These are phyloP conservation scores for Stipa capillata DNA, from an alignment of 176 grass and related monocot species.

Conservation along the genomic window DNA sequence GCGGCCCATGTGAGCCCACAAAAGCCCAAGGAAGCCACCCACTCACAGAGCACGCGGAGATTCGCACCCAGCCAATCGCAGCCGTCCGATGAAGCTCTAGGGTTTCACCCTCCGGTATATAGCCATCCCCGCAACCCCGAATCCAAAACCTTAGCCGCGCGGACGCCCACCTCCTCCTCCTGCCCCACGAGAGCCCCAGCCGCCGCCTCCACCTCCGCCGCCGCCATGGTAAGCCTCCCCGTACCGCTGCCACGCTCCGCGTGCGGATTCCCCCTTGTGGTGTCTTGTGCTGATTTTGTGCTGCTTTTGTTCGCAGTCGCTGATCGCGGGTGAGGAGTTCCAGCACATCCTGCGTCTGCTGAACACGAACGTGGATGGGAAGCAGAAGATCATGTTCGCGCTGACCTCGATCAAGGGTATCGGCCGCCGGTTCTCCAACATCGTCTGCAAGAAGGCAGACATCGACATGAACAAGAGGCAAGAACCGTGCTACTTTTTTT, in stretches of 20 bases:
- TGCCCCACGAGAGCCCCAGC: neutral
- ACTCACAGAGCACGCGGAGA: neutral
- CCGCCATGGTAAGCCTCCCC: constrained; percentile 14
- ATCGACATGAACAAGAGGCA: constrained; percentile 94
- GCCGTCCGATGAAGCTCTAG: constrained; percentile 39
- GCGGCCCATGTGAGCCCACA: neutral
- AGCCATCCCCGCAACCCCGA: neutral
- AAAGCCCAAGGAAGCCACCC: neutral
- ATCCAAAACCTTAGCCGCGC: constrained; percentile 11
- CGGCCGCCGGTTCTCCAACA: constrained; percentile 88
- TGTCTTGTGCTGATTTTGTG: neutral
- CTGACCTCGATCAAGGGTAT: constrained; percentile 89
- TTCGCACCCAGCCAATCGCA: neutral
- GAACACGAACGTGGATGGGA: constrained; percentile 94
- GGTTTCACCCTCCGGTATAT: constrained; percentile 25
- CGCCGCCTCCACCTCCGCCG: neutral
- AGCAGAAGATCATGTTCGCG: constrained; percentile 98
- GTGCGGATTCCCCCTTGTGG: neutral
- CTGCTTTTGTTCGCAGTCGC: constrained; percentile 19
- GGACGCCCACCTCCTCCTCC: neutral
- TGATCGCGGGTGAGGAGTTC: constrained; percentile 85
- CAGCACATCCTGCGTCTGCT: constrained; percentile 91
- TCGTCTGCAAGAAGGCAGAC: constrained; percentile 95
- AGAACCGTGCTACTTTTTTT: neutral
- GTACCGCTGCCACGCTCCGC: too few species aligned